phyloP scores from a whole-genome alignment of 129 eudicot genomes.

The Smallanthus sonchifolius region DNA sequence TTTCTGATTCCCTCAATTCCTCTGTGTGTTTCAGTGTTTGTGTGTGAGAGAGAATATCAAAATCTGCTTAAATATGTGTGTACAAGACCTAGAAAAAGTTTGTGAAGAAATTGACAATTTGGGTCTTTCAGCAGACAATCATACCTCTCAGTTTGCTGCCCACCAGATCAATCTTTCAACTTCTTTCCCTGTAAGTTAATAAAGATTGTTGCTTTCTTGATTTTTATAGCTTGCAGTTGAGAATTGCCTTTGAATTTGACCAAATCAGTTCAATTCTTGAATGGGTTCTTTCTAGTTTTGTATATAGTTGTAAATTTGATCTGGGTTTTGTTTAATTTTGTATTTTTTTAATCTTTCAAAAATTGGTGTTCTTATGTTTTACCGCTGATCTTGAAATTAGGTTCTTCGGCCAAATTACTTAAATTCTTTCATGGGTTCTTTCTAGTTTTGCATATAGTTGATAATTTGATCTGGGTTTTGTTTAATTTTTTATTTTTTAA shows the following conservation, averaged over 20 bases:
- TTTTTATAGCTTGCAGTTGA: neutral
- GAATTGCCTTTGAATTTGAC: neutral
- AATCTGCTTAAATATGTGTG: constrained; percentile 54
- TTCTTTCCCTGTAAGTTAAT: constrained; percentile 54
- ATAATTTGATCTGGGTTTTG: neutral
- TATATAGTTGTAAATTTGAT: neutral
- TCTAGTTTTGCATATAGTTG: neutral
- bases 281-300: constrained; percentile 5
- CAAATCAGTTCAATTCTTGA: neutral
- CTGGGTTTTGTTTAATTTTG: constrained; percentile 10
- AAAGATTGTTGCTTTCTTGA: neutral
- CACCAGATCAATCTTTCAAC: constrained; percentile 36
- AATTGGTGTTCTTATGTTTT: no score
- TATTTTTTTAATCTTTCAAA: neutral
- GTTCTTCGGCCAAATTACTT: constrained; percentile 1
- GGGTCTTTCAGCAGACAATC: constrained; percentile 37
- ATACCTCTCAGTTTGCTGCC: constrained; percentile 25
- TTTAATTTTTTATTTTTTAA: neutral
- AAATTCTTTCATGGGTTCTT: neutral
- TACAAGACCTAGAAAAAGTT: constrained; percentile 62
- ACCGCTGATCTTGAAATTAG: no score
- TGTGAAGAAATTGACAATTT: constrained; percentile 53
- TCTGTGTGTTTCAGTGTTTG: constrained; percentile 27
- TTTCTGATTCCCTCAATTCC: constrained; percentile 8
- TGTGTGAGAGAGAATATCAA: constrained; percentile 22